phyloP scores from a whole-genome alignment of 495 filamentous ascomycete genomes.

The Darksidea phi region DNA sequence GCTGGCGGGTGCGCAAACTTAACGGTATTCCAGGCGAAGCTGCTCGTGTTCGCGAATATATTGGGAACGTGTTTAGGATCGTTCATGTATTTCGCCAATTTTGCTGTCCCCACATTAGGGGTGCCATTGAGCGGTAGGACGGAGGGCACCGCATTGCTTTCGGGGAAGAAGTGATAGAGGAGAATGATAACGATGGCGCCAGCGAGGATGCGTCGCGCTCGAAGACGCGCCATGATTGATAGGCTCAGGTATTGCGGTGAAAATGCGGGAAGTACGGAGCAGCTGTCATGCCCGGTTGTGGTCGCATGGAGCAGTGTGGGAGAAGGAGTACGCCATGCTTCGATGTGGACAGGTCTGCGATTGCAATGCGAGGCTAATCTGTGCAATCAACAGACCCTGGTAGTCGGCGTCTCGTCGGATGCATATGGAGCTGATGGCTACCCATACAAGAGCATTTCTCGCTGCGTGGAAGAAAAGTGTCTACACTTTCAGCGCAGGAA shows the following conservation, averaged over 20 bases:
- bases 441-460: no score
- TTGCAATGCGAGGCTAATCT: no score
- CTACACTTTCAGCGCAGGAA: no score
- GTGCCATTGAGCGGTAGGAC: background rate
- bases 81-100: constrained; percentile 25
- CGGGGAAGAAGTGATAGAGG: constrained; percentile 19
- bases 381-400: no score
- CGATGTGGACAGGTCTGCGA: no score
- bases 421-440: no score
- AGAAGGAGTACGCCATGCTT: no score
- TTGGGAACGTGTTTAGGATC: constrained; percentile 11
- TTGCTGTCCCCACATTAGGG: background rate
- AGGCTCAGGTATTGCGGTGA: constrained; percentile 6
- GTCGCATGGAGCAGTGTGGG: background rate
- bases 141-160: constrained; percentile 1
- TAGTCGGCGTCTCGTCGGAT: no score
- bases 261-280: background rate
- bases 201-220: constrained; percentile 6
- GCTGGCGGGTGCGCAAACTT: constrained; percentile 19
- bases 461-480: no score
- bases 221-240: constrained; percentile 17
- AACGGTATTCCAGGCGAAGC: constrained; percentile 21
- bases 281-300: constrained; percentile 1
- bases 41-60: constrained; percentile 12
- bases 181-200: constrained; percentile 15